Conservation (phyloP, 352 stramenopile species). For the Phytophthora constricta region DNA sequence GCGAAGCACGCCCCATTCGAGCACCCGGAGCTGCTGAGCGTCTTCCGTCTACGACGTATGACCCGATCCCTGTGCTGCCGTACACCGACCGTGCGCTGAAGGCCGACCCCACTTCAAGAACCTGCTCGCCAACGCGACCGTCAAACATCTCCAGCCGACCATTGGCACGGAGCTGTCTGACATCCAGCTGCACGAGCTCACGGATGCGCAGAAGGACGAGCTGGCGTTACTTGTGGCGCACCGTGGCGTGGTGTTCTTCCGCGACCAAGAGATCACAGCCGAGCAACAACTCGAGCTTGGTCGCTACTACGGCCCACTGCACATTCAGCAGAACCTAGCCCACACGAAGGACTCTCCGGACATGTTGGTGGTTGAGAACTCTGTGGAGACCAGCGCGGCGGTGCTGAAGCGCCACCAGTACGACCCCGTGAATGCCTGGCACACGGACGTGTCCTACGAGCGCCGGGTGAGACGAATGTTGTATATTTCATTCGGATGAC, state of each 20-base stretch:
- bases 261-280: slow-evolving; percentile 25
- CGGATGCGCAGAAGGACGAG: slow-evolving; percentile 26
- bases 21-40: slow-evolving; percentile 16
- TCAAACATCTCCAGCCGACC: slow-evolving; percentile 29
- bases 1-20: slow-evolving; percentile 19
- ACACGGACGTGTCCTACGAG: slow-evolving; percentile 49
- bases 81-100: slow-evolving; percentile 27
- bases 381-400: slow-evolving; percentile 13
- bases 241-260: slow-evolving; percentile 28
- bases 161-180: slow-evolving; percentile 30
- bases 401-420: slow-evolving; percentile 25
- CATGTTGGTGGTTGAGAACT: slow-evolving; percentile 24
- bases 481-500: no score
- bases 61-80: slow-evolving; percentile 25
- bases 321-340: slow-evolving; percentile 25
- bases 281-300: slow-evolving; percentile 26
- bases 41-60: slow-evolving; percentile 27
- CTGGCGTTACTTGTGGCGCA: slow-evolving; percentile 24
- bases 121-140: slow-evolving; percentile 18
- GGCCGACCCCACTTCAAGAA: slow-evolving; percentile 33
- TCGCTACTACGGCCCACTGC: slow-evolving; percentile 27
- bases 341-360: slow-evolving; percentile 22
- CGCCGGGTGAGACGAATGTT: slow-evolving; percentile 20
- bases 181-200: slow-evolving; percentile 30
- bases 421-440: slow-evolving; percentile 39